Base-by-base conservation (phyloP, 352 stramenopile species). In the Pythium brachiatum region DNA sequence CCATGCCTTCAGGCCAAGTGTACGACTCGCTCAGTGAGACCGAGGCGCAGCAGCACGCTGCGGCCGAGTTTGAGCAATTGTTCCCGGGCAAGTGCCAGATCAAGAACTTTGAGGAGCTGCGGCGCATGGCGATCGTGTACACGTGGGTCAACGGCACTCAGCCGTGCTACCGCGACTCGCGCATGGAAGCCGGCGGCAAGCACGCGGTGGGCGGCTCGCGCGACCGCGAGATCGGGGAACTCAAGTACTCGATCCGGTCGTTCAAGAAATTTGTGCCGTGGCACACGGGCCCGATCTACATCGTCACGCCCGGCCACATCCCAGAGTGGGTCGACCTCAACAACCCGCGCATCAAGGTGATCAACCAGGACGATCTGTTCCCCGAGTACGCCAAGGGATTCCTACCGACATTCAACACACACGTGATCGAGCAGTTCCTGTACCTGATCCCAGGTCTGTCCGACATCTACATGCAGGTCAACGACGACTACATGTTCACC, bases 401-500 rank as follows among this genome's bases (percentile, higher is more conserved):
- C 61, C 66, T 96, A 34, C 87, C 85, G 13, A 89, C 82, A 21
- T 96, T 94, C 71, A 94, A 96, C 74, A 94, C 87, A 51, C 80
- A 96, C 70, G 85, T 94, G 47, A 90, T 96, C 39, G 87, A 96
- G 70, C 87, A 96, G 71, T 96, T 93, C 61, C 60, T 96, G 56
- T 89, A 96, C 64, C 58, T 81, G 18, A 94, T 96, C 53, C 87
- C 87, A 2, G 87, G 83, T 0, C 75, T 96, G 25, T 92, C 87
- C 48, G 87, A 96, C 58, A 86, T 92, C 46, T 96, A 85, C 69
- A 94, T 96, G 74, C 85, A 96, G 60, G 74, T 96, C 55, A 96
- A 96, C 66, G 87, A 96, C 68, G 87, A 96, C 74, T 96, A 94
- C 65, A 69, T 96, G 47, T 96, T 96, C 63, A 86, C 81, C 39